A percentile compares a stretch with the other conserved stretches of the same genome.
Conservation (phyloP, 2,329 filamentous ascomycete species). For the Ophiostoma sp. region DNA sequence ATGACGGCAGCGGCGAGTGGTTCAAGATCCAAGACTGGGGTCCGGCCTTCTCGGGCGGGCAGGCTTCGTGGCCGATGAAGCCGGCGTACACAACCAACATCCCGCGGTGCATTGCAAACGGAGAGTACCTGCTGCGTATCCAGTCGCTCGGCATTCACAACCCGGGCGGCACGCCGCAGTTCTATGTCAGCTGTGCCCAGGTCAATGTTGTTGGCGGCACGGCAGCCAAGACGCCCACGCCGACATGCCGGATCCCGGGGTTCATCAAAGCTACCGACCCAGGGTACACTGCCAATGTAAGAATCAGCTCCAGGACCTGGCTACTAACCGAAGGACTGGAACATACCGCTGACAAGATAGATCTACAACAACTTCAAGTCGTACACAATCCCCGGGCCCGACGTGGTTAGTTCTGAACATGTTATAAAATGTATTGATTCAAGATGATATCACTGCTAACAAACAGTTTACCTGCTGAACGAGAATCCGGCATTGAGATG, state of each 20-base stretch:
- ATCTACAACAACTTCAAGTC: not conserved
- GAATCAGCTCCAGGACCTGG: not conserved
- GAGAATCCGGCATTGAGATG: no score
- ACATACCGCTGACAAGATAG: not conserved
- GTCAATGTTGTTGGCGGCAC: slow-evolving; percentile 41
- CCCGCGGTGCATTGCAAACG: not conserved
- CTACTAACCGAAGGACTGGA: not conserved
- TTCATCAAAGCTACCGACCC: not conserved
- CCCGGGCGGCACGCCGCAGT: slow-evolving; percentile 42
- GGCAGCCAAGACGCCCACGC: slow-evolving; percentile 32
- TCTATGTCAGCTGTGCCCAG: slow-evolving; percentile 47
- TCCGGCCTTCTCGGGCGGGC: not conserved
- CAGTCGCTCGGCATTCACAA: not conserved
- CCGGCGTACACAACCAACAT: not conserved
- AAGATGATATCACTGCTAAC: not conserved
- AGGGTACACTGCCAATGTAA: not conserved
- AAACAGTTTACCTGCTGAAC: not conserved
- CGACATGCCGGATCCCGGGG: not conserved
- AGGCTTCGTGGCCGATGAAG: not conserved
- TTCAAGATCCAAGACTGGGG: not conserved
- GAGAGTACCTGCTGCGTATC: not conserved
- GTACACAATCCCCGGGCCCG: not conserved
- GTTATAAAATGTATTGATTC: not conserved
- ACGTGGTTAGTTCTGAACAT: not conserved
- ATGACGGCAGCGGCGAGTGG: not conserved